Conservation (phyloP, 2,329 filamentous ascomycete genomes). For the Ophiostoma fasciatum region DNA sequence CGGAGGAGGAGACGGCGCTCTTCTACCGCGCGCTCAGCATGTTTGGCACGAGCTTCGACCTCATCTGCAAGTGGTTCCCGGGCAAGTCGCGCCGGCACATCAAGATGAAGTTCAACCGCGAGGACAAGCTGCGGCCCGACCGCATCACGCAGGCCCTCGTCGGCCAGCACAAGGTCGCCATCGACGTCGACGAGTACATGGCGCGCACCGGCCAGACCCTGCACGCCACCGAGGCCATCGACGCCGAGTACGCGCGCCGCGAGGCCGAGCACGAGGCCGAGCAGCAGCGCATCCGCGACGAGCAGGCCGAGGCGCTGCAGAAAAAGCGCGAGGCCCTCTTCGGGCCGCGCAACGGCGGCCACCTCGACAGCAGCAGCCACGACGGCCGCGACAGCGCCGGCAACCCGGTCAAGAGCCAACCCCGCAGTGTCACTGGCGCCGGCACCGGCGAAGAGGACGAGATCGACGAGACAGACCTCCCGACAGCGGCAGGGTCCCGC, state of each 20-base stretch:
- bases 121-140: slow-evolving; percentile 52
- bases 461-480: slow-evolving; percentile 13
- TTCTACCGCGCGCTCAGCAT: slow-evolving; percentile 63
- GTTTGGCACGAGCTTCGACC: slow-evolving; percentile 74
- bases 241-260: slow-evolving; percentile 32
- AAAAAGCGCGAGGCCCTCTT: slow-evolving; percentile 35
- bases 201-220: slow-evolving; percentile 37
- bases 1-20: slow-evolving; percentile 51
- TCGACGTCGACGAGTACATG: slow-evolving; percentile 47
- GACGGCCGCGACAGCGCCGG: background rate
- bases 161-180: slow-evolving; percentile 40
- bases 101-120: slow-evolving; percentile 71
- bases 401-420: background rate
- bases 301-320: slow-evolving; percentile 31
- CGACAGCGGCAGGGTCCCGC: too few species aligned
- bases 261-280: slow-evolving; percentile 30
- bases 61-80: slow-evolving; percentile 63
- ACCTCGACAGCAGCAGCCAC: slow-evolving; percentile 16
- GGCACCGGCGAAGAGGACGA: background rate
- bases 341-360: slow-evolving; percentile 15
- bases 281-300: slow-evolving; percentile 30
- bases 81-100: slow-evolving; percentile 56
- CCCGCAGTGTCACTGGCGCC: background rate
- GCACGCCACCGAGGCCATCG: slow-evolving; percentile 38
- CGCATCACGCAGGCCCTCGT: slow-evolving; percentile 50